phyloP scores from a whole-genome alignment of 1,139 yeast species.

The Hansenula sp. region DNA sequence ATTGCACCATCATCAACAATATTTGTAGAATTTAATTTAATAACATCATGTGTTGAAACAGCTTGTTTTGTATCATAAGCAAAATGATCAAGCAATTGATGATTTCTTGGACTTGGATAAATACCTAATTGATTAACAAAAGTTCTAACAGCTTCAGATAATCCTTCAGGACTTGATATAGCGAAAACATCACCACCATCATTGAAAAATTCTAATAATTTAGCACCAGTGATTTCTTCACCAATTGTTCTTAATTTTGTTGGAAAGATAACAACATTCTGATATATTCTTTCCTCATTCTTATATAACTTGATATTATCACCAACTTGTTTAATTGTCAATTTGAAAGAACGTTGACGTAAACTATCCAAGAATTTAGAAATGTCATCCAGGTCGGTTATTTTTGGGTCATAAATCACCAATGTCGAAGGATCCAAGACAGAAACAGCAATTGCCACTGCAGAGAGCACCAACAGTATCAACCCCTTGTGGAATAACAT shows the following conservation, averaged over 20 bases:
- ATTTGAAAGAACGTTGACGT: background rate
- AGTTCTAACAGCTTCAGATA: conserved; percentile 64
- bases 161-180: conserved; percentile 50
- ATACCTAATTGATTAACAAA: conserved; percentile 81
- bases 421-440: conserved; percentile 18
- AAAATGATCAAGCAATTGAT: conserved; percentile 66
- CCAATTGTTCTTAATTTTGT: conserved; percentile 37
- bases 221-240: conserved; percentile 35
- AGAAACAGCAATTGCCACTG: background rate
- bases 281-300: conserved; percentile 41
- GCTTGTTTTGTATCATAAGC: conserved; percentile 19
- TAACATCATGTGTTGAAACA: conserved; percentile 11
- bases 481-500: background rate
- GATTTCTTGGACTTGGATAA: conserved; percentile 75
- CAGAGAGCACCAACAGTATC: background rate
- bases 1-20: conserved; percentile 20
- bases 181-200: conserved; percentile 74
- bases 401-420: conserved; percentile 32
- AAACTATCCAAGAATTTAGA: conserved; percentile 27
- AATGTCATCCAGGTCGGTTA: conserved; percentile 25
- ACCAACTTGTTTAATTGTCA: conserved; percentile 1
- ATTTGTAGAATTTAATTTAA: conserved; percentile 18
- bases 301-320: conserved; percentile 32
- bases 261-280: conserved; percentile 55
- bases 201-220: conserved; percentile 47